Evolutionary conservation across 306 rosid genomes (phyloP), one percentile per base, ranked within the genome.

Genomic region (Rosa multiflora): DNA sequence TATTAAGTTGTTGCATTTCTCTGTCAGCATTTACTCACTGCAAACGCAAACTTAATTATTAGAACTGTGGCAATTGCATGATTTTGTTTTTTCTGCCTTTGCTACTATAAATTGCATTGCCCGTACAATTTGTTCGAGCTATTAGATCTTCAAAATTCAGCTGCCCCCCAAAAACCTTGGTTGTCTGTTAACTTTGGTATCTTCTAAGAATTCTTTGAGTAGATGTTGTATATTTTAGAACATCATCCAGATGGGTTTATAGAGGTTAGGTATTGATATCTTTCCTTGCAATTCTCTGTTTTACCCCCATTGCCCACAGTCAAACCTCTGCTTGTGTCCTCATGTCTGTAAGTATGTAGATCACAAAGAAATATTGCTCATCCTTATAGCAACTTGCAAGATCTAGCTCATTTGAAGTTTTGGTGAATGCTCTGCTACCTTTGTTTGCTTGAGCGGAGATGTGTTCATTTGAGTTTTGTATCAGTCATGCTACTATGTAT

Each of bases 21-120:
- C 53, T 72, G 10, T 53, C 49, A 49, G 72, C 72, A 52, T 76
- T 83, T 74, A 78, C 76, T 48, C 55, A n/a, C 46, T 11, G 14
- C 52, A 43, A 11, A 26, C 13, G 6, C 37, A 11, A 58, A 12
- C 35, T 21, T 20, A 13, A 39, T 42, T 8, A 10, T 62, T 35
- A 43, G 17, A 72, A 39, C 63, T 48, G 15, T 29, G 6, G 21
- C 21, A n/a, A 14, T n/a, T 5, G 23, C 58, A 39, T 23, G 10
- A 43, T 77, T n/a, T 35, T 20, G 58, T 47, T 73, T 52, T 26
- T 58, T 1, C n/a, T 3, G 10, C 29, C 7, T 73, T 78, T 58
- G 20, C 52, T 17, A 9, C 29, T 29, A 43, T 66, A 44, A 73
- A 39, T 67, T 26, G 39, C 37, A 26, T 21, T 74, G 2, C 29